Evolutionary conservation across 2,329 filamentous ascomycete species (phyloP).

Genomic region (Penicillium sp.): DNA sequence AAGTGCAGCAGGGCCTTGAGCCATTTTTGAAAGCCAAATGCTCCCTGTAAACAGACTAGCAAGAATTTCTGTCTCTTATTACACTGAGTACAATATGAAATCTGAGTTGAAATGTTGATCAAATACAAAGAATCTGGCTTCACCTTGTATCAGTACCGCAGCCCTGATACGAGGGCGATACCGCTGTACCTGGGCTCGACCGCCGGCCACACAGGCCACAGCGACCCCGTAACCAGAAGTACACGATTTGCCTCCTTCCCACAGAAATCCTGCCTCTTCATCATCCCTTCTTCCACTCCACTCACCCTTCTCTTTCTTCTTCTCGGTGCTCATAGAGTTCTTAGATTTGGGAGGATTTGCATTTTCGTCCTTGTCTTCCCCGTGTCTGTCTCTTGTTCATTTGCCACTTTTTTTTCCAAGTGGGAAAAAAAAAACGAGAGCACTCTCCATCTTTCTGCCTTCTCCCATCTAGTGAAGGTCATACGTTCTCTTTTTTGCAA

Average conservation of each 20-base stretch:
- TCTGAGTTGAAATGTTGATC: too few relatives aligned
- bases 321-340: slow-evolving; percentile 35
- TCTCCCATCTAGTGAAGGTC: slow-evolving; percentile 25
- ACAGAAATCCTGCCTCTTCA: slow-evolving; percentile 27
- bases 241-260: slow-evolving; percentile 34
- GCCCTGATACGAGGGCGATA: background rate
- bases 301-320: slow-evolving; percentile 32
- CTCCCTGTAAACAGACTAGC: too few relatives aligned
- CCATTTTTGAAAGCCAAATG: too few relatives aligned
- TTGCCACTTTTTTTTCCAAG: slow-evolving; percentile 29
- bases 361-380: slow-evolving; percentile 27
- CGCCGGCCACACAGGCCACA: slow-evolving; percentile 12
- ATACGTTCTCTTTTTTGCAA: slow-evolving; percentile 14
- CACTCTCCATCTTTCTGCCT: slow-evolving; percentile 26
- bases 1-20: too few relatives aligned
- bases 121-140: too few relatives aligned
- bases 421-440: slow-evolving; percentile 27
- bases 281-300: slow-evolving; percentile 34
- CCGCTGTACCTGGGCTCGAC: background rate
- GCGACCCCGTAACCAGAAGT: slow-evolving; percentile 21
- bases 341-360: slow-evolving; percentile 36
- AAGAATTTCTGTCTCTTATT: too few relatives aligned
- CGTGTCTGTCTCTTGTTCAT: slow-evolving; percentile 22
- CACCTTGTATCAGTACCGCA: background rate
- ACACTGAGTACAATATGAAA: too few relatives aligned